These are phyloP conservation scores for Avicennia marina DNA, from an alignment of 257 asterid species.

Conservation along the genomic window DNA sequence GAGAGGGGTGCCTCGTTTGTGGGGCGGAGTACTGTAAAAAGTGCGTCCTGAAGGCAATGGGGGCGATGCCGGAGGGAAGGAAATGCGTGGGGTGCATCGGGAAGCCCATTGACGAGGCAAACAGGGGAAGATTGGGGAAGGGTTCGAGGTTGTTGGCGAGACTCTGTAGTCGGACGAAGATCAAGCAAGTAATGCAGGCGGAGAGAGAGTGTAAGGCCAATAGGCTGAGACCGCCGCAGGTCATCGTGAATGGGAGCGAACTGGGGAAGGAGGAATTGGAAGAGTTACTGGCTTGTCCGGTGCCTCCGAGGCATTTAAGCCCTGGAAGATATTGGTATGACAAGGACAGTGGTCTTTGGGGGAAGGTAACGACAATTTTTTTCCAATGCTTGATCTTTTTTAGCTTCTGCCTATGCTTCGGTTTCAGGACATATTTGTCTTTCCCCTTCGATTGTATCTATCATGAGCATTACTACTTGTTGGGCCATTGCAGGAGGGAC, in stretches of 20 bases:
- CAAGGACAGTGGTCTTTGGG: constrained; percentile 77
- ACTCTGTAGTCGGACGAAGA: constrained; percentile 39
- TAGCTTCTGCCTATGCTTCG: too few species aligned
- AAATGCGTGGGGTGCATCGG: constrained; percentile 75
- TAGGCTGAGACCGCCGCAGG: constrained; percentile 56
- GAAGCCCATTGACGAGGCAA: constrained; percentile 44
- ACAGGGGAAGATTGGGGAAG: constrained; percentile 49
- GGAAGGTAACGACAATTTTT: constrained; percentile 69
- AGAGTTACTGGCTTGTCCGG: constrained; percentile 40
- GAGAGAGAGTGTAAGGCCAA: constrained; percentile 62
- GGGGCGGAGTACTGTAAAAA: constrained; percentile 58
- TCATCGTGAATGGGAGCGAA: constrained; percentile 53
- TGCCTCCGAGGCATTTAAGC: constrained; percentile 49
- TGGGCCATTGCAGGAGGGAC: constrained; percentile 77
- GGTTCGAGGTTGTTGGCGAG: constrained; percentile 36
- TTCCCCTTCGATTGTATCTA: too few species aligned
- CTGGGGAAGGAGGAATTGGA: constrained; percentile 48
- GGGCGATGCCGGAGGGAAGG: constrained; percentile 85
- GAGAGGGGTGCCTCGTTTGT: constrained; percentile 55
- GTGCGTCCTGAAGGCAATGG: constrained; percentile 70
- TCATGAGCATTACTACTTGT: too few species aligned
- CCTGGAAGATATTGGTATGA: constrained; percentile 81
- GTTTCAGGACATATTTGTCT: too few species aligned
- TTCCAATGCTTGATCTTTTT: too few species aligned
- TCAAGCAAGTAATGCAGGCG: constrained; percentile 39